Percentiles rank a stretch among this genome's conserved stretches.
These are phyloP conservation scores for Trypanosoma grayi DNA, from an alignment of 208 protist genomes.

Conservation along the genomic window DNA sequence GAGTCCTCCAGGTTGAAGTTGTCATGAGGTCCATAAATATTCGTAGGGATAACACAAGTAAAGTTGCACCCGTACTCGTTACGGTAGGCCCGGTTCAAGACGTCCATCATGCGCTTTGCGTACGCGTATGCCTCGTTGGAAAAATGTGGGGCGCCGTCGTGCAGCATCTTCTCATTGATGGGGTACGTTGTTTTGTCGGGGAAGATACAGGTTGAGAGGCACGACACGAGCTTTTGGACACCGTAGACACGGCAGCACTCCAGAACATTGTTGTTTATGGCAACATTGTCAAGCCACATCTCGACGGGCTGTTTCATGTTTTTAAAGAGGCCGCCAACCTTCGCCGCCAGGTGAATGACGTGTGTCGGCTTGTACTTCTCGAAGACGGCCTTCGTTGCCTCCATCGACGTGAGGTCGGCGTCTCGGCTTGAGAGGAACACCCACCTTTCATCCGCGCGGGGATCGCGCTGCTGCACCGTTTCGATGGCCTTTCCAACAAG, in stretches of 20 bases:
- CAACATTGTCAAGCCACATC: constrained; percentile 87
- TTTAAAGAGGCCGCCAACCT: constrained; percentile 90
- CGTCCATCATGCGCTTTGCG: constrained; percentile 95
- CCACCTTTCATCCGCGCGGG: constrained; percentile 51
- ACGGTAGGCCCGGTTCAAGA: constrained; percentile 74
- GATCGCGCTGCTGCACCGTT: constrained; percentile 14
- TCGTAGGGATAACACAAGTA: constrained; percentile 93
- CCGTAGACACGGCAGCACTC: constrained; percentile 51
- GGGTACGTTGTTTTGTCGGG: constrained; percentile 93
- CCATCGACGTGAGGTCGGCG: constrained; percentile 67
- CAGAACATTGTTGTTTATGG: constrained; percentile 94
- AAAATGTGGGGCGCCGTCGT: constrained; percentile 87
- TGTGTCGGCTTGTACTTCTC: constrained; percentile 87
- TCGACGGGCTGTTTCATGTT: constrained; percentile 90
- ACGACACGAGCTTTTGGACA: constrained; percentile 87
- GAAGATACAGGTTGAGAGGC: constrained; percentile 94
- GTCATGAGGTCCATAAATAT: constrained; percentile 93
- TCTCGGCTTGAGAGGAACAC: constrained; percentile 87
- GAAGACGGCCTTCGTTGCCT: constrained; percentile 57
- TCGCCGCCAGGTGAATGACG: constrained; percentile 93
- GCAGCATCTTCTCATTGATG: constrained; percentile 92
- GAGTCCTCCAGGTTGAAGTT: constrained; percentile 82
- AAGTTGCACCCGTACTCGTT: constrained; percentile 82
- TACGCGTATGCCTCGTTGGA: constrained; percentile 94
- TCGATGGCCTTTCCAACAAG: constrained; percentile 89